phyloP scores from a whole-genome alignment of 352 stramenopile genomes.

The Pythium chondricola region DNA sequence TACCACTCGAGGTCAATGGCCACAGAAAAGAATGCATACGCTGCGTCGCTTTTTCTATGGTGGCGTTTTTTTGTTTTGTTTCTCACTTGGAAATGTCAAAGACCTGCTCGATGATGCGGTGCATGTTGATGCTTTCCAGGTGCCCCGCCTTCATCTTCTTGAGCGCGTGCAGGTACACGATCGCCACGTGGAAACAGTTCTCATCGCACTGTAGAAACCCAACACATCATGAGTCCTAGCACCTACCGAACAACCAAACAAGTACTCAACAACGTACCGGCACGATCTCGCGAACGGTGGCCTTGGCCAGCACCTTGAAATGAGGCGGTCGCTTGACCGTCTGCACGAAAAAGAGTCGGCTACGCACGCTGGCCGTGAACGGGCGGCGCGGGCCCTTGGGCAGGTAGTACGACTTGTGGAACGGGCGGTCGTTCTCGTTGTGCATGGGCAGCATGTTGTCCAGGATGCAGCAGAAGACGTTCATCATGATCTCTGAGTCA shows the following conservation, averaged over 20 bases:
- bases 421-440: constrained; percentile 70
- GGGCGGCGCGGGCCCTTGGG: constrained; percentile 60
- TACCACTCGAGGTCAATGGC: too few species aligned
- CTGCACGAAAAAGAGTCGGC: constrained; percentile 69
- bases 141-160: constrained; percentile 86
- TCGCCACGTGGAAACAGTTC: constrained; percentile 79
- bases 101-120: constrained; percentile 77
- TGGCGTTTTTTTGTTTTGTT: too few species aligned
- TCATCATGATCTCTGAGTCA: constrained; percentile 84
- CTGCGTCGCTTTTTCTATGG: too few species aligned
- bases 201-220: constrained; percentile 53
- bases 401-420: constrained; percentile 81
- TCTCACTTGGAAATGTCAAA: constrained; percentile 85
- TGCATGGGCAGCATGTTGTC: constrained; percentile 80
- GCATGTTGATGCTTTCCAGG: constrained; percentile 84
- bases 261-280: constrained; percentile 28
- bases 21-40: too few species aligned
- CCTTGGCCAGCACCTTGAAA: constrained; percentile 79
- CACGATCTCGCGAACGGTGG: constrained; percentile 73
- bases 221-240: constrained; percentile 2
- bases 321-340: constrained; percentile 69
- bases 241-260: not conserved
- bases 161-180: constrained; percentile 78
- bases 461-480: constrained; percentile 85
- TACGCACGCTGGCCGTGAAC: constrained; percentile 68